Evolutionary conservation across 2,329 filamentous ascomycete genomes (phyloP), one percentile per base, ranked within the genome.

Genomic region (Phialophora macrospora): DNA sequence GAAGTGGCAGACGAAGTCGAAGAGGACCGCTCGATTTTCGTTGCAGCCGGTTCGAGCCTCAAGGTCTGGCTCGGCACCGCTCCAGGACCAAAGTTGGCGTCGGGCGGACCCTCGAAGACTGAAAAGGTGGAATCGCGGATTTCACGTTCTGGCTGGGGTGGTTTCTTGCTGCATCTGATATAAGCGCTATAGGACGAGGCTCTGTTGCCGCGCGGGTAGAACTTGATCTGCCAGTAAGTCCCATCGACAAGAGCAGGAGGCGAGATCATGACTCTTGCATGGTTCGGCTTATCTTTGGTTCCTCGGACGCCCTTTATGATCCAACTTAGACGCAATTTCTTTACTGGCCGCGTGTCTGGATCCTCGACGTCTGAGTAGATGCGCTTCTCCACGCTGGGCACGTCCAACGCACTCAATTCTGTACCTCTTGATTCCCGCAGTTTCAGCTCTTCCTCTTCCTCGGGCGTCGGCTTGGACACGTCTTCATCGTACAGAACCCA

Each of bases 181-280:
- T 88, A 89, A 26, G 87, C 79, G 69, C 85, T 87, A 60, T 88
- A 73, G 34, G 84, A 84, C 46, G 83, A 81, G 2, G 83, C 82
- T 68, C 84, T 82, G 71, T 88, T 87, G 22, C 87, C 87, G 52
- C 82, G 81, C 2, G 87, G 87, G 70, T 86, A 88, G 73, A 88
- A 85, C 74, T 88, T 88, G 77, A 89, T 85, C 62, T 83, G 85
- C 86, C 86, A 89, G 73, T 87, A 86, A 67, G 85, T 83, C 22
- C 84, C 86, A 22, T 85, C 87, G 63, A 88, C 78, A 28, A 76
- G 81, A 11, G 85, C 83, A 5, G 81, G 73, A 0, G 81, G 84
- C 5, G 87, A 88, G 32, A 82, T 83, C 82, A 88, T 86, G 68
- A 88, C 78, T 48, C 82, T 79, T 44, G 83, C 81, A 49, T 81